phyloP scores from a whole-genome alignment of 257 asterid genomes.

The Solanum pennellii region DNA sequence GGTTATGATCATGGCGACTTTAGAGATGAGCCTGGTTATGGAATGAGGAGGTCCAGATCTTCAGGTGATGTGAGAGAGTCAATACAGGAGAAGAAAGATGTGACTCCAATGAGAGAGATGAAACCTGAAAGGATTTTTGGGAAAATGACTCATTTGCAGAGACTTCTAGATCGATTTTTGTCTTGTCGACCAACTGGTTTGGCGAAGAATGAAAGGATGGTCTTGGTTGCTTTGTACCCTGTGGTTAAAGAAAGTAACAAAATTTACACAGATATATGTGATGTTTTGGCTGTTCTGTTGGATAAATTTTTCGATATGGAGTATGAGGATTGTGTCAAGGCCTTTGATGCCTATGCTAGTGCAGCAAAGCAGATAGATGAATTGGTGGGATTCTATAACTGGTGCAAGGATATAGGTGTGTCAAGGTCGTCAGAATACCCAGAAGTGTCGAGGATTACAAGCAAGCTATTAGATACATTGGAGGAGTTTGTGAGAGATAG shows the following conservation, averaged over 20 bases:
- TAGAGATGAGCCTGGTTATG: conserved; percentile 24
- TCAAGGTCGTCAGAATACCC: conserved; percentile 51
- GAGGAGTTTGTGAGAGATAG: conserved; percentile 67
- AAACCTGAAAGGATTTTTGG: conserved; percentile 40
- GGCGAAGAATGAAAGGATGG: conserved; percentile 60
- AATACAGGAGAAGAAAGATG: conserved; percentile 20
- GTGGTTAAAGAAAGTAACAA: conserved; percentile 45
- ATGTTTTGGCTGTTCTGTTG: conserved; percentile 49
- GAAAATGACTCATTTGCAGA: conserved; percentile 57
- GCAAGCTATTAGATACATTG: conserved; percentile 57
- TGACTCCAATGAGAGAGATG: conserved; percentile 51
- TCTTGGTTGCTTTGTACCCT: conserved; percentile 40
- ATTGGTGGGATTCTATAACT: conserved; percentile 33
- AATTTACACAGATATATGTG: conserved; percentile 51
- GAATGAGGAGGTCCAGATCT: conserved; percentile 48
- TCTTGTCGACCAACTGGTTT: conserved; percentile 50
- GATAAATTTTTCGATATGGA: conserved; percentile 65
- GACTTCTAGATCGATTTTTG: conserved; percentile 45
- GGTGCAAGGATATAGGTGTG: conserved; percentile 65
- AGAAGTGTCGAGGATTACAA: conserved; percentile 44
- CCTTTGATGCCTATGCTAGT: conserved; percentile 39
- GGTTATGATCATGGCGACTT: conserved; percentile 28
- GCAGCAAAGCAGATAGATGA: conserved; percentile 55
- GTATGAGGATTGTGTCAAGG: conserved; percentile 52
- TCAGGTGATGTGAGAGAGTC: conserved; percentile 46